Evolutionary conservation across 2,329 filamentous ascomycete species (phyloP).

Genomic region (Fusarium staphyleae): DNA sequence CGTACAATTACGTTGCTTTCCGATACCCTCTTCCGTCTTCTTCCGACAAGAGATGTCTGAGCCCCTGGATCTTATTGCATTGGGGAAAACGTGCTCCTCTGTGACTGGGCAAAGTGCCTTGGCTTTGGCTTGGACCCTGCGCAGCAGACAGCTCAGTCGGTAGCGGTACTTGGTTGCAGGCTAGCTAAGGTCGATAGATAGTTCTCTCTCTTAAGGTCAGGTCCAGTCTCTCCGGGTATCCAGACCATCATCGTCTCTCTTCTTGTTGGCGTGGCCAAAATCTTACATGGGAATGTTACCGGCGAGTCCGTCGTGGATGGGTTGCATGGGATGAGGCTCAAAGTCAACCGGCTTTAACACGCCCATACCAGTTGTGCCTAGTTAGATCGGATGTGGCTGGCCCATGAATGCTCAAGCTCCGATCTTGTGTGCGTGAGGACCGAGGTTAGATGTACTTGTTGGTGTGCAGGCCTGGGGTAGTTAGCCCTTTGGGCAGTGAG

Average conservation of each 20-base stretch:
- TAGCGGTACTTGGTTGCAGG: not conserved
- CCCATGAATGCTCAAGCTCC: conserved; percentile 16
- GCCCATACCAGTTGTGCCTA: conserved; percentile 4
- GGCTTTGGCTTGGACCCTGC: conserved; percentile 11
- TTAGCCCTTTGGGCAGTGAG: conserved; percentile 1
- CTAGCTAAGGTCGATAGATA: no score
- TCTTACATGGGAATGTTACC: not conserved
- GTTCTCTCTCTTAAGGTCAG: not conserved
- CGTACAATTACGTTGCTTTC: conserved; percentile 25
- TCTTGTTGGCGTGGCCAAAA: conserved; percentile 8
- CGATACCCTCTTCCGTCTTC: conserved; percentile 24
- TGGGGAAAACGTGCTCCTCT: conserved; percentile 25
- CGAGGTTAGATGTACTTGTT: conserved; percentile 1
- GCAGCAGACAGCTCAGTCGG: not conserved
- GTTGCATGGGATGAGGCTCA: no score
- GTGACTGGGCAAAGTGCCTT: conserved; percentile 13
- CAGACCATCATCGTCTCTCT: conserved; percentile 2
- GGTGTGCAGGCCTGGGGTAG: conserved; percentile 8
- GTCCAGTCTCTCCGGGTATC: conserved; percentile 4
- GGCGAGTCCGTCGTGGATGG: conserved; percentile 1
- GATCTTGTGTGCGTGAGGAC: conserved; percentile 4
- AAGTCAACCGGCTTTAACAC: conserved; percentile 4
- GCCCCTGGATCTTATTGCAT: conserved; percentile 9
- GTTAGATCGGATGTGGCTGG: conserved; percentile 16
- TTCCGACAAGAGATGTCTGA: conserved; percentile 12